Evolutionary conservation across 2,329 filamentous ascomycete genomes (phyloP).

Genomic region (Ophiostoma sp.): DNA sequence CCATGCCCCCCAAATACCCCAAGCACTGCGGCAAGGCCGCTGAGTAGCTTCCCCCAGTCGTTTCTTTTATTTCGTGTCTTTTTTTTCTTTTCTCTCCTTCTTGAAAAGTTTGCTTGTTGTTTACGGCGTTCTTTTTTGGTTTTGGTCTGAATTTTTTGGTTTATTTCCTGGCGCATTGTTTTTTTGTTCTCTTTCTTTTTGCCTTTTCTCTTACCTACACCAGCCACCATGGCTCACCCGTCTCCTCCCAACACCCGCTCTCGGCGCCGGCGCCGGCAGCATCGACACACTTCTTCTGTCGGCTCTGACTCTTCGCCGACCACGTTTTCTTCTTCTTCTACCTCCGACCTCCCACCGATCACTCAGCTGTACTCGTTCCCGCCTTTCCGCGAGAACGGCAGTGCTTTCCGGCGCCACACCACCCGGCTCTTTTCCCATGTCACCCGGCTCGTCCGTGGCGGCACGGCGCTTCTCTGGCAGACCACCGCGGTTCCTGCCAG

Average conservation of each 20-base stretch:
- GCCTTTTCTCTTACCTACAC: not conserved
- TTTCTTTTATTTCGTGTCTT: not conserved
- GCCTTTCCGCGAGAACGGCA: not conserved
- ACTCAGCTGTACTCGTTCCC: conserved; percentile 4
- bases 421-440: not conserved
- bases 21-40: not conserved
- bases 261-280: conserved; percentile 10
- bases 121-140: not conserved
- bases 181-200: not conserved
- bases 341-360: not conserved
- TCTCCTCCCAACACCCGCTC: not conserved
- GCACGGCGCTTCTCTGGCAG: conserved; percentile 1
- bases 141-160: not conserved
- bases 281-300: not conserved
- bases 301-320: not conserved
- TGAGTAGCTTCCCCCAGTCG: not conserved
- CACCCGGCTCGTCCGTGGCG: conserved; percentile 7
- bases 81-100: not conserved
- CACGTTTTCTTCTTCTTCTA: not conserved
- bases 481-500: not conserved
- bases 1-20: not conserved
- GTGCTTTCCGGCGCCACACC: not conserved
- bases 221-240: not conserved
- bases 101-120: not conserved
- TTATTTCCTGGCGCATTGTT: not conserved